These are phyloP conservation scores for Odonthalia washingtoniensis DNA, from an alignment of 31 red algal genomes.

Conservation along the genomic window DNA sequence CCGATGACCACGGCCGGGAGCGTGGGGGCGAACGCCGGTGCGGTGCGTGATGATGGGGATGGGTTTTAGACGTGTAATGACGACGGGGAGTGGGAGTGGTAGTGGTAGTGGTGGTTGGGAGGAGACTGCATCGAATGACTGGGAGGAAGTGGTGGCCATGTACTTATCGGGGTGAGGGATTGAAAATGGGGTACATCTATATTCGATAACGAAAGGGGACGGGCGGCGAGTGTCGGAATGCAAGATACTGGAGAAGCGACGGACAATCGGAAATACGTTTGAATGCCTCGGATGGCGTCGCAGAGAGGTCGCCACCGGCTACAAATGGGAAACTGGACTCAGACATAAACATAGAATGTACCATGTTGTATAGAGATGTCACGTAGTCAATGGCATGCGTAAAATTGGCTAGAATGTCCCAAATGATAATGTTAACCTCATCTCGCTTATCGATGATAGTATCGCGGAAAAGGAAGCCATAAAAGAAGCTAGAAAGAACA, in stretches of 20 bases:
- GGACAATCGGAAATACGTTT: conserved; percentile 73
- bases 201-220: conserved; percentile 55
- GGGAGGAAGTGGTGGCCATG: conserved; percentile 73
- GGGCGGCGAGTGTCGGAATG: conserved; percentile 63
- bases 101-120: too few relatives aligned
- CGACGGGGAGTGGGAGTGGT: too few relatives aligned
- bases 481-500: too few relatives aligned
- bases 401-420: conserved; percentile 51
- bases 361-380: conserved; percentile 69
- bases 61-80: too few relatives aligned
- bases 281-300: conserved; percentile 49
- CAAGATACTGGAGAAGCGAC: conserved; percentile 69
- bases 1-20: too few relatives aligned
- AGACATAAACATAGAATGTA: conserved; percentile 77
- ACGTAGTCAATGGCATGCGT: conserved; percentile 71
- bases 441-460: too few relatives aligned
- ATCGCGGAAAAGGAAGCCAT: too few relatives aligned
- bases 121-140: conserved; percentile 50
- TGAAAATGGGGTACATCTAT: conserved; percentile 55
- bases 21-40: too few relatives aligned
- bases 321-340: conserved; percentile 57
- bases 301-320: conserved; percentile 68
- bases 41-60: too few relatives aligned
- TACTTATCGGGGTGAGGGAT: conserved; percentile 58
- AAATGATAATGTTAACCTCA: conserved; percentile 43